A percentile compares a stretch with the other conserved stretches of the same genome.
These are phyloP conservation scores for Ogataea philodendri DNA, from an alignment of 805 yeast genomes.

Conservation along the genomic window DNA sequence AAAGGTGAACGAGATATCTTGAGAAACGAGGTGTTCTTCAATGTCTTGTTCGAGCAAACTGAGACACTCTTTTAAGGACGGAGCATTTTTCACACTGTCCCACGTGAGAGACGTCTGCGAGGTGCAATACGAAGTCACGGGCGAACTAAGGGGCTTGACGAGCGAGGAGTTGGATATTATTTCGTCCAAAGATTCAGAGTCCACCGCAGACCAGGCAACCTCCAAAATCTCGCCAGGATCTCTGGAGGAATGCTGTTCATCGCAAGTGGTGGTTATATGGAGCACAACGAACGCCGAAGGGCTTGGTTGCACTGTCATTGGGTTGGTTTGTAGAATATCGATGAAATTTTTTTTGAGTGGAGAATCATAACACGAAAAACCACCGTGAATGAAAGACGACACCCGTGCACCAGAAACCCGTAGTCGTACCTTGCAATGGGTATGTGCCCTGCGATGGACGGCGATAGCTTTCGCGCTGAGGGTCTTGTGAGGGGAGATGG, in stretches of 20 bases:
- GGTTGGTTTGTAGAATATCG: conserved; percentile 1
- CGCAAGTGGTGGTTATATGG: conserved; percentile 64
- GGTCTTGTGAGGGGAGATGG: no score
- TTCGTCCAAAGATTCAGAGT: conserved; percentile 48
- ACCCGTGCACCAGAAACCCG: conserved; percentile 7
- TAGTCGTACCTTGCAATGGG: background rate
- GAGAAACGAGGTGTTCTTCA: conserved; percentile 40
- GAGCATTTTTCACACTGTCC: conserved; percentile 59
- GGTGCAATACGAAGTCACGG: conserved; percentile 59
- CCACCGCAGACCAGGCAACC: conserved; percentile 64
- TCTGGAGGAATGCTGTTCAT: conserved; percentile 58
- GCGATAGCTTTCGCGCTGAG: no score
- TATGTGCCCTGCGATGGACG: conserved; percentile 9
- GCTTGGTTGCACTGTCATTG: conserved; percentile 9
- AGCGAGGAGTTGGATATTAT: conserved; percentile 44
- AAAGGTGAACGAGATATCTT: conserved; percentile 55
- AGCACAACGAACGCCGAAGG: conserved; percentile 49
- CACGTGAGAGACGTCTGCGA: conserved; percentile 52
- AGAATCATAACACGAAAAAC: background rate
- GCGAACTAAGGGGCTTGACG: conserved; percentile 63
- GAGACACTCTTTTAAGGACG: conserved; percentile 63
- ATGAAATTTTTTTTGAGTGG: conserved; percentile 8
- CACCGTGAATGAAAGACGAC: background rate
- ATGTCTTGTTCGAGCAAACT: conserved; percentile 49
- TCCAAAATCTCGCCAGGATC: conserved; percentile 70